Evolutionary conservation across 805 yeast genomes (phyloP), one percentile per base, ranked within the genome.

Genomic region (Candida patagonica): DNA sequence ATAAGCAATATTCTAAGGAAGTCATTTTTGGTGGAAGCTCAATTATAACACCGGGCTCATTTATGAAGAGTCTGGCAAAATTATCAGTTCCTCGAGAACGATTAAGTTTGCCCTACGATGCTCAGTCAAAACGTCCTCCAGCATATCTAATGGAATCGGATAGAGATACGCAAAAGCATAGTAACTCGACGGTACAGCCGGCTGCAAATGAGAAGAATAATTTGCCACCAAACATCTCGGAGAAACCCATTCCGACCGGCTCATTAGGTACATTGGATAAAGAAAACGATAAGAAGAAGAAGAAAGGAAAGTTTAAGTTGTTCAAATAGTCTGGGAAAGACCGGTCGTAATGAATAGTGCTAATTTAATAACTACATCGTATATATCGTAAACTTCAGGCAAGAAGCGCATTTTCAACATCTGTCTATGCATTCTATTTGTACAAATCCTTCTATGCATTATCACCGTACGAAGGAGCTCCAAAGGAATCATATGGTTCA

Each of bases 11-110:
- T 42, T 51, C 51, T 13, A 79, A 76, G 54, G 95, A 86, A 45
- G 71, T 92, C 13, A 74, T 80, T 44, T 62, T 89, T 42, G 97
- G 97, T 0, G 76, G 88, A 10, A 94, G 83, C 55, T 76, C 80
- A 39, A 60, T 85, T 1, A 61, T 84, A 44, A 74, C 64, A 6
- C 67, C 71, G 1, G 38, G 40, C 1, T 47, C 45, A 40, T 64
- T 53, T 43, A 42, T 66, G 31, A 46, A 51, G 13, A 49, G 55
- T 15, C 40, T 65, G 37, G 42, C 52, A 9, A 43, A 57, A 2
- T 46, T 61, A 24, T 37, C 47, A 3, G 41, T 46, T 4, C 51
- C 56, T 3, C 49, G 67, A 10, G 50, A 51, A 21, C 41, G 48
- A 33, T 50, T 65, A 19, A 37, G 42, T 6, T 53, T 65, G 10